phyloP scores from a whole-genome alignment of 1,284 basidiomycete genomes.

The Inonotus hispidus region DNA sequence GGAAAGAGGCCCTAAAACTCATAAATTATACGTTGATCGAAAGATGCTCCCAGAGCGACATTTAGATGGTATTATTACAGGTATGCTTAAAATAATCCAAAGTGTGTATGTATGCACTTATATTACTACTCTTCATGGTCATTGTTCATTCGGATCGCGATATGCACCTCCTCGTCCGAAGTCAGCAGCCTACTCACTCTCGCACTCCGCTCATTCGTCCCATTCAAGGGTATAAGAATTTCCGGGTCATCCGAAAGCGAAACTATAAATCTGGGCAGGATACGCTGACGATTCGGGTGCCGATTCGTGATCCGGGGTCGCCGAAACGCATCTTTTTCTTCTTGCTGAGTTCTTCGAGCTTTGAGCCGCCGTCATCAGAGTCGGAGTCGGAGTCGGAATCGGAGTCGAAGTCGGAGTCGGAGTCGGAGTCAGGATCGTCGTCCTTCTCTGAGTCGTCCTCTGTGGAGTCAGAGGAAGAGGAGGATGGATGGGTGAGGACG shows the following conservation, averaged over 20 bases:
- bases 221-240: not conserved
- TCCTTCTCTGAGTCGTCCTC: not conserved
- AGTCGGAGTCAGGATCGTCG: not conserved
- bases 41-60: not conserved
- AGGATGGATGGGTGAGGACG: slow-evolving; percentile 34
- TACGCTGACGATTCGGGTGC: slow-evolving; percentile 13
- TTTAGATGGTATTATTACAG: not conserved
- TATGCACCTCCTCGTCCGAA: too few species aligned
- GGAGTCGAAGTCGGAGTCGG: not conserved
- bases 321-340: slow-evolving; percentile 8
- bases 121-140: not conserved
- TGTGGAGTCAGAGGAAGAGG: not conserved
- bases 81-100: not conserved
- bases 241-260: not conserved
- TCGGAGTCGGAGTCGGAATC: not conserved
- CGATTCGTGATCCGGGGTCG: not conserved
- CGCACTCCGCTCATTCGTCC: not conserved
- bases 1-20: too few species aligned
- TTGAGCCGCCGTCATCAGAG: not conserved
- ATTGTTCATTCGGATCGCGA: not conserved
- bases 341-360: not conserved
- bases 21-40: too few species aligned
- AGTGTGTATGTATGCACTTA: not conserved
- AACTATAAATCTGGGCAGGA: slow-evolving; percentile 1
- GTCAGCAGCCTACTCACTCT: too few species aligned